Percentiles rank a stretch among this genome's conserved stretches.
Conservation (phyloP, 2,329 filamentous ascomycete species). For the Pyricularia pennisetigena region DNA sequence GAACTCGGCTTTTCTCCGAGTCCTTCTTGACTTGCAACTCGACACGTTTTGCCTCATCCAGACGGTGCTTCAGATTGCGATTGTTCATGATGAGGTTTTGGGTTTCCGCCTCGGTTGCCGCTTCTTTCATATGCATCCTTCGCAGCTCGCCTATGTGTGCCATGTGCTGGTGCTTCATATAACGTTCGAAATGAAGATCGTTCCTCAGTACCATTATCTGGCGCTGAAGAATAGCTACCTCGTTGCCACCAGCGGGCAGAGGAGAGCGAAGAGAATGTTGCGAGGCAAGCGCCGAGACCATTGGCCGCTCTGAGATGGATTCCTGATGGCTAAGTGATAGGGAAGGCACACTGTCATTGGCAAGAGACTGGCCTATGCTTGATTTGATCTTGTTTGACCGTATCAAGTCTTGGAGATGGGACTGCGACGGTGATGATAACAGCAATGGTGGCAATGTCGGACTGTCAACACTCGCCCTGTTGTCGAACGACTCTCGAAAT, state of each 20-base stretch:
- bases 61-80: slow-evolving; percentile 59
- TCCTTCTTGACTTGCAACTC: slow-evolving; percentile 64
- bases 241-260: slow-evolving; percentile 12
- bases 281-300: background rate
- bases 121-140: slow-evolving; percentile 64
- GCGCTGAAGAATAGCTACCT: slow-evolving; percentile 52
- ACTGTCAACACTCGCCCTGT: slow-evolving; percentile 41
- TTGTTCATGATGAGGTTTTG: slow-evolving; percentile 73
- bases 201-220: slow-evolving; percentile 70
- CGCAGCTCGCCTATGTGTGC: slow-evolving; percentile 72
- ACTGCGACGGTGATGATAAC: slow-evolving; percentile 37
- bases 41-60: slow-evolving; percentile 62
- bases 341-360: slow-evolving; percentile 49
- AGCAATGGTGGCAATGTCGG: slow-evolving; percentile 49
- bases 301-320: slow-evolving; percentile 26
- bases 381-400: slow-evolving; percentile 50
- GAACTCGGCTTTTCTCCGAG: slow-evolving; percentile 58
- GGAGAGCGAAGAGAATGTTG: background rate
- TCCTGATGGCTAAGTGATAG: slow-evolving; percentile 41
- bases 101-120: slow-evolving; percentile 70
- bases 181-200: slow-evolving; percentile 74
- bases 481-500: slow-evolving; percentile 33
- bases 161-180: slow-evolving; percentile 75
- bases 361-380: slow-evolving; percentile 41
- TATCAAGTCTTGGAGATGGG: slow-evolving; percentile 50